Percentiles rank a stretch among this genome's conserved stretches.
phyloP scores from a whole-genome alignment of 768 basidiomycete genomes.

The Pholiota conissans region DNA sequence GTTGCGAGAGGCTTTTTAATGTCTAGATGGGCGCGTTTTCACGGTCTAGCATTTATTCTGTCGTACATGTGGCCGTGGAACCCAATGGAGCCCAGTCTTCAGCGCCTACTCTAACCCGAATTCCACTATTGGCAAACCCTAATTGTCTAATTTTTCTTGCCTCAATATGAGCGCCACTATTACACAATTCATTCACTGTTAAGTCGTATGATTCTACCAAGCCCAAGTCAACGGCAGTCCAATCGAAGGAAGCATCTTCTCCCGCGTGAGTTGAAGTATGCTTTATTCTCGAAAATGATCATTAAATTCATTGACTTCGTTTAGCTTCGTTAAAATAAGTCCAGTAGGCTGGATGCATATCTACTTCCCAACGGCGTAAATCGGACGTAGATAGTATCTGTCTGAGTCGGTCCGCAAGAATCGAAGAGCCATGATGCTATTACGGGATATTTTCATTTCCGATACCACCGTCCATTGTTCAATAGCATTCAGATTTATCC shows the following conservation, averaged over 20 bases:
- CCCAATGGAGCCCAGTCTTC: too few species aligned
- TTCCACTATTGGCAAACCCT: too few species aligned
- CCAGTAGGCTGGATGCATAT: too few species aligned
- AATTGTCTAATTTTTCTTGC: not conserved
- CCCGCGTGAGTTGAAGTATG: not conserved
- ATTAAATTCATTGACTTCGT: not conserved
- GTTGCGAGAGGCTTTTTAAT: too few species aligned
- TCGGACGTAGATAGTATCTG: too few species aligned
- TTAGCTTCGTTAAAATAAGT: too few species aligned
- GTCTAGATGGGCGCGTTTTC: too few species aligned
- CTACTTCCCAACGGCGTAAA: not conserved
- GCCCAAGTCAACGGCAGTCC: not conserved
- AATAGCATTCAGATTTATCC: not conserved
- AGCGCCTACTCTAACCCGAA: not conserved
- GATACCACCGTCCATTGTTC: constrained; percentile 3
- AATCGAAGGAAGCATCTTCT: not conserved
- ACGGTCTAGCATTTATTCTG: not conserved
- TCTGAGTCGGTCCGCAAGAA: too few species aligned
- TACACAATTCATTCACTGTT: not conserved
- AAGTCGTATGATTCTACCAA: not conserved
- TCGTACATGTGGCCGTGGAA: not conserved
- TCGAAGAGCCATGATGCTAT: not conserved
- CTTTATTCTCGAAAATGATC: not conserved
- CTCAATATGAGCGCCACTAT: not conserved
- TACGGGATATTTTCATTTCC: constrained; percentile 9